Evolutionary conservation across 176 grass and related monocot species (phyloP).

Genomic region (Elymus sibiricus): DNA sequence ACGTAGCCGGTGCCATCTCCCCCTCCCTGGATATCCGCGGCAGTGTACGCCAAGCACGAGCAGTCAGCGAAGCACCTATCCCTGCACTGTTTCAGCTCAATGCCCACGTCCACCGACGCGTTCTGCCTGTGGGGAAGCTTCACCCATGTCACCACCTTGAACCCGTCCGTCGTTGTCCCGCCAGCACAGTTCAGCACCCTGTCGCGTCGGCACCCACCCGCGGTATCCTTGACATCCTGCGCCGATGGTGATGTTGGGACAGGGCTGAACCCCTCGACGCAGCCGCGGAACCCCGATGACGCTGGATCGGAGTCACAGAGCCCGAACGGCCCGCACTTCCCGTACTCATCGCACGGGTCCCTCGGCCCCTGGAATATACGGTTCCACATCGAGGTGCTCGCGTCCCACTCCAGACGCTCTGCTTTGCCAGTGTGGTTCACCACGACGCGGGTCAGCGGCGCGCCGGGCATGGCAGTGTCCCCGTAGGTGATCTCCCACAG

Average conservation of each 20-base stretch:
- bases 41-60: constrained; percentile 50
- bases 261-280: background rate
- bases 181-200: background rate
- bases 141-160: constrained; percentile 2
- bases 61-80: constrained; percentile 39
- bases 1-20: background rate
- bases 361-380: background rate
- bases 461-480: no score
- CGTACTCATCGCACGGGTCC: constrained; percentile 11
- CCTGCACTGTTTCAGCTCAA: constrained; percentile 22
- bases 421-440: no score
- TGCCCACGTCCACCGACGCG: background rate
- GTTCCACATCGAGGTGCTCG: background rate
- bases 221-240: background rate
- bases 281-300: background rate
- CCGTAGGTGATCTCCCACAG: no score
- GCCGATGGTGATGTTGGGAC: background rate
- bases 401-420: constrained; percentile 23
- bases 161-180: background rate
- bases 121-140: constrained; percentile 38
- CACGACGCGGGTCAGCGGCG: no score
- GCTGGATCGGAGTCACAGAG: constrained; percentile 28
- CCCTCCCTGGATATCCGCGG: background rate
- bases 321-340: constrained; percentile 37
- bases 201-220: constrained; percentile 24